Conservation (phyloP, 2,329 filamentous ascomycete species). For the Paracamarosporium sp. region DNA sequence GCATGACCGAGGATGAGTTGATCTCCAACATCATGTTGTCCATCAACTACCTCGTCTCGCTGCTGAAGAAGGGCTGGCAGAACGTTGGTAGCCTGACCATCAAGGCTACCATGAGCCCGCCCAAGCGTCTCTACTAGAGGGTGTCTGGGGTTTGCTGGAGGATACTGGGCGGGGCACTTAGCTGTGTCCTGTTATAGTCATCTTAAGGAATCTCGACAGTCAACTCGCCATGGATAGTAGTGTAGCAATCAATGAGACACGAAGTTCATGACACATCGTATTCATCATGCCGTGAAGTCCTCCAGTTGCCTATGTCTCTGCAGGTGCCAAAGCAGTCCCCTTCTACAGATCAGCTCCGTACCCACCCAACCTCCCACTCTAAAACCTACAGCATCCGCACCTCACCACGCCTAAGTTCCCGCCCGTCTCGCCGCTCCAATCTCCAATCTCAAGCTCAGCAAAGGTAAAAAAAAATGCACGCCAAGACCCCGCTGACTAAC, state of each 20-base stretch:
- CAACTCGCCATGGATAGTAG: slow-evolving; percentile 31
- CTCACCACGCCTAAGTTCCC: too few species aligned
- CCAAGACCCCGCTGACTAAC: too few species aligned
- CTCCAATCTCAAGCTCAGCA: too few species aligned
- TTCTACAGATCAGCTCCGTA: too few species aligned
- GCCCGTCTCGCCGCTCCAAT: too few species aligned
- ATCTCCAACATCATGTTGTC: slow-evolving; percentile 99
- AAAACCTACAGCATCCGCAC: too few species aligned
- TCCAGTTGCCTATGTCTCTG: background rate
- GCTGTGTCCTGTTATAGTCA: slow-evolving; percentile 21
- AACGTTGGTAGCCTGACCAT: slow-evolving; percentile 99
- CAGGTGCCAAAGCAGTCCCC: too few species aligned
- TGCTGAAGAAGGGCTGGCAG: slow-evolving; percentile 99
- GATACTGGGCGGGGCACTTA: slow-evolving; percentile 18
- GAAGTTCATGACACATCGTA: slow-evolving; percentile 23
- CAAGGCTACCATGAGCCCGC: slow-evolving; percentile 99
- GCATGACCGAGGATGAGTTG: slow-evolving; percentile 94
- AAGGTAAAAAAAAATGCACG: too few species aligned
- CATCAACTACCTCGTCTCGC: slow-evolving; percentile 99
- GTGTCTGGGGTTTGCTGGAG: slow-evolving; percentile 21
- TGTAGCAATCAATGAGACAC: slow-evolving; percentile 41
- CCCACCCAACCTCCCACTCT: too few species aligned
- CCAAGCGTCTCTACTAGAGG: slow-evolving; percentile 93
- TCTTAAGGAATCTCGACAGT: slow-evolving; percentile 28
- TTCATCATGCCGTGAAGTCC: background rate